These are phyloP conservation scores for Conticribra guillardii DNA, from an alignment of 108 stramenopile genomes.

Conservation along the genomic window DNA sequence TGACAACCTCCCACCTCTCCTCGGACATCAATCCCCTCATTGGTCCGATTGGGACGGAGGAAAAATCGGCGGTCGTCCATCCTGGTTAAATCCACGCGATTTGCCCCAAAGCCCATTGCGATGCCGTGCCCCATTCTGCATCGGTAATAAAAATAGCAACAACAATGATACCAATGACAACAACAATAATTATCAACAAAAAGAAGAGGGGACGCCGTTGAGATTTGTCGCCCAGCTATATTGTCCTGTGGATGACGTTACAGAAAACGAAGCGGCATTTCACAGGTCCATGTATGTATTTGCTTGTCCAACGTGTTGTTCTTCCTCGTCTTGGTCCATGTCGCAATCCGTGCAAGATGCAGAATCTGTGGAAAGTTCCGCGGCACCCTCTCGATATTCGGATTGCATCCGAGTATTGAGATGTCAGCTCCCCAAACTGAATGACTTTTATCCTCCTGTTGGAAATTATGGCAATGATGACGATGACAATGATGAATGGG, in stretches of 20 bases:
- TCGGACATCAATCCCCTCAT: constrained; percentile 55
- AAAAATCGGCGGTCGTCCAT: constrained; percentile 73
- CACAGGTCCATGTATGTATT: constrained; percentile 87
- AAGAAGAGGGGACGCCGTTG: constrained; percentile 36
- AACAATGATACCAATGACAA: not conserved
- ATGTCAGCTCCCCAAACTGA: constrained; percentile 68
- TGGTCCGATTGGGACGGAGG: constrained; percentile 89
- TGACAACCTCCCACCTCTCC: not conserved
- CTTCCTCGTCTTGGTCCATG: constrained; percentile 9
- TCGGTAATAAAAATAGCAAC: not conserved
- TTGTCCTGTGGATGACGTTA: constrained; percentile 72
- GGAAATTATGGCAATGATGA: constrained; percentile 18
- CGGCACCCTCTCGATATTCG: constrained; percentile 11
- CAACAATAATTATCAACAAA: constrained; percentile 10
- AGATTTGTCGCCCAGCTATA: constrained; percentile 75
- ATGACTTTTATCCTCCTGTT: constrained; percentile 72
- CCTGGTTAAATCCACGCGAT: constrained; percentile 83
- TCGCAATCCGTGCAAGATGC: not conserved
- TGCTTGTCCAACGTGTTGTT: constrained; percentile 72
- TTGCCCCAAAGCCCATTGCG: constrained; percentile 43
- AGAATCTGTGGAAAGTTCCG: not conserved
- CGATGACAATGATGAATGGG: constrained; percentile 58
- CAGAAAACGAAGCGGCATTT: constrained; percentile 57
- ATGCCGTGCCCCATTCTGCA: constrained; percentile 45
- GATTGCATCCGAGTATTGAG: constrained; percentile 66